A percentile compares a stretch with the other conserved stretches of the same genome.
Conservation (phyloP, 2,329 filamentous ascomycete species). For the Colletotrichum tamarilloi region DNA sequence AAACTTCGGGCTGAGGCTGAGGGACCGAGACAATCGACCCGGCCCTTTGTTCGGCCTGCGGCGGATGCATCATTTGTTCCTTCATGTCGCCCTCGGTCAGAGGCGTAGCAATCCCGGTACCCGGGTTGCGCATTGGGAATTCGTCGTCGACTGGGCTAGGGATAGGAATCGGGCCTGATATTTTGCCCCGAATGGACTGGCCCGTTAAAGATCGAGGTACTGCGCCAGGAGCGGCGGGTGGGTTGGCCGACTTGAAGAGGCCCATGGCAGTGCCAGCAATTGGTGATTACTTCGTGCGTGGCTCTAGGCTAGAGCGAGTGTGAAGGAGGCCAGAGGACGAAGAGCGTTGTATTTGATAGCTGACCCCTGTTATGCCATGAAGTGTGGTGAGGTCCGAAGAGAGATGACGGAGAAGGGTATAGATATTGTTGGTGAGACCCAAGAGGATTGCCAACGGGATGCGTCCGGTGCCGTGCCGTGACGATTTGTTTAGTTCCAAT, state of each 20-base stretch:
- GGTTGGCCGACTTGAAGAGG: conserved; percentile 55
- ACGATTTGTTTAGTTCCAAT: conserved; percentile 19
- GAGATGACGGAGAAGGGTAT: conserved; percentile 19
- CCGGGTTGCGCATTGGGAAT: conserved; percentile 61
- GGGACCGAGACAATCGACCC: conserved; percentile 20
- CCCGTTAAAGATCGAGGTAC: conserved; percentile 47
- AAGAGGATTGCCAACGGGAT: conserved; percentile 10
- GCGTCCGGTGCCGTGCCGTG: conserved; percentile 25
- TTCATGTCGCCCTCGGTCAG: conserved; percentile 41
- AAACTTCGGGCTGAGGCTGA: conserved; percentile 18
- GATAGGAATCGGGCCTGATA: conserved; percentile 71
- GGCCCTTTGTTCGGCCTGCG: conserved; percentile 16
- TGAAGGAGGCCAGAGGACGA: conserved; percentile 12
- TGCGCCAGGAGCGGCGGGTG: conserved; percentile 51
- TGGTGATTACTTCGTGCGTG: conserved; percentile 12
- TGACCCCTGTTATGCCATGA: conserved; percentile 31
- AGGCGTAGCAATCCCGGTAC: conserved; percentile 48
- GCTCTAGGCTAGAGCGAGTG: conserved; percentile 18
- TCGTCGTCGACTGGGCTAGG: conserved; percentile 61
- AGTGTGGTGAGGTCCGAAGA: neutral
- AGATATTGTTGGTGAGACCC: conserved; percentile 26
- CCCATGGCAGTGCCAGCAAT: conserved; percentile 44
- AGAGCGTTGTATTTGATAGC: conserved; percentile 31
- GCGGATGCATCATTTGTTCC: conserved; percentile 31
- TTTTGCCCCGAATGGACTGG: conserved; percentile 67